Base-by-base conservation (phyloP, 495 filamentous ascomycete species). In the Chaetomium tenue region DNA sequence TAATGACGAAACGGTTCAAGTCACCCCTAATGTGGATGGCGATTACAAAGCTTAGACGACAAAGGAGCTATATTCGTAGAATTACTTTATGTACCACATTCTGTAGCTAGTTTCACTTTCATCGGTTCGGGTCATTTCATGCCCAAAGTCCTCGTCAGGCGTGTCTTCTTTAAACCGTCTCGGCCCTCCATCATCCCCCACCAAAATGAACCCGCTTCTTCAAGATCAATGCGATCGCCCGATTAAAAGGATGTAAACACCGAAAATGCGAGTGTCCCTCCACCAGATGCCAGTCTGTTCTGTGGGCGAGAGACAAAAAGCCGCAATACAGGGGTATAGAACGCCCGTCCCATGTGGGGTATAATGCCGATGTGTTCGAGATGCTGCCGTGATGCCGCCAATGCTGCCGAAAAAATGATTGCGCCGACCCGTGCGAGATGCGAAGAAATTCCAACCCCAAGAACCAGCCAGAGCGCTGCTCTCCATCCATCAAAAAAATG, bases 291-390 rank as follows among this genome's bases (percentile, higher is more conserved):
- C 54, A 58, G 44, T 56, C 61, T 58, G 61, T 58, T 59, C 53
- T 46, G 26, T 40, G 33, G 54, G 48, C 56, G 15, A 54, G n/a
- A 52, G 48, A 26, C 55, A 58, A 66, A 40, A 61, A 57, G 6
- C 57, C 22, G 53, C 46, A 60, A 56, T 61, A 58, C 59, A 57
- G 64, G 61, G 58, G 60, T 66, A 66, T 63, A 58, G 28, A 63
- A 63, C 64, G 64, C 64, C 64, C 15, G 37, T 51, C 58, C 63
- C 60, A 66, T 61, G 64, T 51, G 7, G 44, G 53, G 53, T 51
- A 55, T 26, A 11, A 30, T 65, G 63, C 23, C 28, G 48, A 54
- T 25, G 53, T 62, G 40, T 60, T 55, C 42, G 11, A 30, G 44
- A 58, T 55, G 57, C 40, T 20, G 37, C 62, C 47, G 40, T 50